A percentile compares a stretch with the other conserved stretches of the same genome.
phyloP scores from a whole-genome alignment of 352 stramenopile species.

The Proteromonas lacertae region DNA sequence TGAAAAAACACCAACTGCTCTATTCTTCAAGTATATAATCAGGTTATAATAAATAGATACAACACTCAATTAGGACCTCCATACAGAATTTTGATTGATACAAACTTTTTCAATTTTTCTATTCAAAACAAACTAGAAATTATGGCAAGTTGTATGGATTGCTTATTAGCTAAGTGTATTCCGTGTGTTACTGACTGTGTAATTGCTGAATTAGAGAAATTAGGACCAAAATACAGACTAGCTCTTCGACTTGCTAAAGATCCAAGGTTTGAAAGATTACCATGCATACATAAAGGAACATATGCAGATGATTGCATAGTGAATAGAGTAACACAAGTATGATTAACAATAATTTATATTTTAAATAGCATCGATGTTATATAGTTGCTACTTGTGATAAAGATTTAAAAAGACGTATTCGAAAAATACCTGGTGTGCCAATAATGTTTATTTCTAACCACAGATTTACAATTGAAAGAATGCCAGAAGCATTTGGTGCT shows the following conservation, averaged over 20 bases:
- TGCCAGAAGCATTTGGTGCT: constrained; percentile 77
- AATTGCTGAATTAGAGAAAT: constrained; percentile 96
- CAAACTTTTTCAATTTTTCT: constrained; percentile 99
- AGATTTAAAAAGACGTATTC: constrained; percentile 84
- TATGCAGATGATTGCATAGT: constrained; percentile 98
- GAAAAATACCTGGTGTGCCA: constrained; percentile 80
- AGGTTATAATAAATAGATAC: too few species aligned
- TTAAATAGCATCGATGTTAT: constrained; percentile 62
- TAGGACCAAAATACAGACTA: constrained; percentile 84
- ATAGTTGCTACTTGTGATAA: constrained; percentile 97
- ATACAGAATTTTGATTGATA: constrained; percentile 96
- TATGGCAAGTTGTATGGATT: constrained; percentile 97
- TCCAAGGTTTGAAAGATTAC: constrained; percentile 81
- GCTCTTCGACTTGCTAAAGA: constrained; percentile 69
- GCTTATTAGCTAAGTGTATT: constrained; percentile 86
- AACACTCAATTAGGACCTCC: constrained; percentile 84
- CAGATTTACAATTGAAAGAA: constrained; percentile 93
- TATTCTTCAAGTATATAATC: constrained; percentile 99
- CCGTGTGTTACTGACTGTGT: constrained; percentile 95
- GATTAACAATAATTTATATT: constrained; percentile 1
- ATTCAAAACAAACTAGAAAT: constrained; percentile 98
- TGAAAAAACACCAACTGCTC: constrained; percentile 70
- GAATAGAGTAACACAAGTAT: neutral
- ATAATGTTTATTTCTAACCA: constrained; percentile 99
- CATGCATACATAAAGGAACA: constrained; percentile 83